These are phyloP conservation scores for Wallemia ichthyophaga DNA, from an alignment of 1,284 basidiomycete species.

Conservation along the genomic window DNA sequence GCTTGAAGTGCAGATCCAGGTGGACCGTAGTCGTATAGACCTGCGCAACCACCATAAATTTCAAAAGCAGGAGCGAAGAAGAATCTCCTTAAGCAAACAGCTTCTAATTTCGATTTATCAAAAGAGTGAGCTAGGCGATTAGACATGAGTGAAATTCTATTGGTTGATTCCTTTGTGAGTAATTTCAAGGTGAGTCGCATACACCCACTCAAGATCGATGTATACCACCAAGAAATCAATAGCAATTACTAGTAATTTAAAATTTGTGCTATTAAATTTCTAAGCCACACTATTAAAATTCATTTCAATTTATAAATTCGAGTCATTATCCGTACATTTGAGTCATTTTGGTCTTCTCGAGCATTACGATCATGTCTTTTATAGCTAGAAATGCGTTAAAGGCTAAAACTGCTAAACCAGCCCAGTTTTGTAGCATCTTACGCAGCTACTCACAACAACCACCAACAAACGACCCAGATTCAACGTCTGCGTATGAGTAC, in stretches of 20 bases:
- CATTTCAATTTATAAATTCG: too few species aligned
- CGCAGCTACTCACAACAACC: not conserved
- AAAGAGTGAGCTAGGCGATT: slow-evolving; percentile 35
- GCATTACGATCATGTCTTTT: not conserved
- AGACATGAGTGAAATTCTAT: not conserved
- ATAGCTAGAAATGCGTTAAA: not conserved
- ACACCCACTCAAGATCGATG: not conserved
- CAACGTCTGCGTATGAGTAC: slow-evolving; percentile 81
- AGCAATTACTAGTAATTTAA: not conserved
- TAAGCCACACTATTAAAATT: too few species aligned
- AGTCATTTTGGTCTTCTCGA: too few species aligned
- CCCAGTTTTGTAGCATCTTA: not conserved
- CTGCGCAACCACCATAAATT: slow-evolving; percentile 90
- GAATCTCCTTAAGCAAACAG: slow-evolving; percentile 65
- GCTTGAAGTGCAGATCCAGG: slow-evolving; percentile 84
- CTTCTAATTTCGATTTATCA: slow-evolving; percentile 61
- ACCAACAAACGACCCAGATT: slow-evolving; percentile 18
- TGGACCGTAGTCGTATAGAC: slow-evolving; percentile 83
- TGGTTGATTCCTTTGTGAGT: not conserved
- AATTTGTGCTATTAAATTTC: not conserved
- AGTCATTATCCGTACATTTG: too few species aligned
- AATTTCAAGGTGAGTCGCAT: not conserved
- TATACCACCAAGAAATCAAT: not conserved
- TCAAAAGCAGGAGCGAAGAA: slow-evolving; percentile 97
- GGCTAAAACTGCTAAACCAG: not conserved